Evolutionary conservation across 2,329 filamentous ascomycete genomes (phyloP).

Genomic region (Penicillium sp.): DNA sequence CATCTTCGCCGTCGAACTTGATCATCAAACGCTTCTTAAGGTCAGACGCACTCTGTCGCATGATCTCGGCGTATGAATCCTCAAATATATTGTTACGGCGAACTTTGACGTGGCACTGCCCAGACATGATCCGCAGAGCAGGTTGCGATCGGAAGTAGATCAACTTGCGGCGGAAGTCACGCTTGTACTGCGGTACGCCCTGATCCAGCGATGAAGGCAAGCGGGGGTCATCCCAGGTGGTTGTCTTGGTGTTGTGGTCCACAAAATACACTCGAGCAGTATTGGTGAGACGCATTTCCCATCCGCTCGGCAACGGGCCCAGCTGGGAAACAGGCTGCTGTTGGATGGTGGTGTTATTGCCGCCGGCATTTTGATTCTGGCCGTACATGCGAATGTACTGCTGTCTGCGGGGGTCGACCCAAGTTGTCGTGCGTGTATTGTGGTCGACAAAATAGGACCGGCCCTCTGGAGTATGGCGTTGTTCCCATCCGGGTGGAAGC

Average conservation of each 20-base stretch:
- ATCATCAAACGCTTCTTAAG: conserved; percentile 99
- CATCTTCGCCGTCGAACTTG: conserved; percentile 98
- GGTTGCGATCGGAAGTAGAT: conserved; percentile 99
- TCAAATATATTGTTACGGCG: conserved; percentile 96
- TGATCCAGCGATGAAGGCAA: conserved; percentile 94
- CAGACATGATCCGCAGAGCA: conserved; percentile 88
- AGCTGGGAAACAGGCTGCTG: conserved; percentile 97
- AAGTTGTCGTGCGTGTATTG: conserved; percentile 95
- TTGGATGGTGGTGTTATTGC: conserved; percentile 79
- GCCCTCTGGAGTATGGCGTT: conserved; percentile 90
- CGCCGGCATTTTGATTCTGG: conserved; percentile 59
- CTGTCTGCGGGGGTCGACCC: conserved; percentile 94
- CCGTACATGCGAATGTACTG: conserved; percentile 99
- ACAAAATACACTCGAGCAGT: conserved; percentile 98
- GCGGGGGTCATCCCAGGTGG: conserved; percentile 96
- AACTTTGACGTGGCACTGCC: conserved; percentile 98
- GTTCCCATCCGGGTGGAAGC: conserved; percentile 93
- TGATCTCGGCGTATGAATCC: conserved; percentile 97
- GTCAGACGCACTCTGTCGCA: conserved; percentile 90
- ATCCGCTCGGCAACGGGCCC: conserved; percentile 90
- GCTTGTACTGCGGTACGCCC: conserved; percentile 98
- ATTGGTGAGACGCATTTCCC: conserved; percentile 99
- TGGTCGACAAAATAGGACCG: conserved; percentile 97
- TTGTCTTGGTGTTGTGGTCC: conserved; percentile 99
- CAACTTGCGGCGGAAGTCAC: conserved; percentile 94